These are phyloP conservation scores for Pezicula carpinea DNA, from an alignment of 2,329 filamentous ascomycete genomes.

Conservation along the genomic window DNA sequence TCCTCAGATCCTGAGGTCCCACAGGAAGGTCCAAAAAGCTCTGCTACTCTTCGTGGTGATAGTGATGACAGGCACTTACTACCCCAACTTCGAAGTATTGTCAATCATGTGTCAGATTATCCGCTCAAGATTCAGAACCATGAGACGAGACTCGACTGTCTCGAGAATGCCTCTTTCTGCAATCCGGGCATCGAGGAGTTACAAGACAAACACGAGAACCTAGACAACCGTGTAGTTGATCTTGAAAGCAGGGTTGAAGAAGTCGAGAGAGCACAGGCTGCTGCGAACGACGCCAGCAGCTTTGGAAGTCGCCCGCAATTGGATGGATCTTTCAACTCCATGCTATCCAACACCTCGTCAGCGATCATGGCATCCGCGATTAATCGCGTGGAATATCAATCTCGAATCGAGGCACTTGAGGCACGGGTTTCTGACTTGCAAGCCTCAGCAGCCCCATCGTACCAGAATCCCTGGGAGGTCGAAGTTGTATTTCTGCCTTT, in stretches of 20 bases:
- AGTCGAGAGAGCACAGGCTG: constrained; percentile 50
- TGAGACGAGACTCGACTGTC: constrained; percentile 58
- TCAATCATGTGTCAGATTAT: constrained; percentile 18
- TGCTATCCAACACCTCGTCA: constrained; percentile 32
- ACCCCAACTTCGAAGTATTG: constrained; percentile 17
- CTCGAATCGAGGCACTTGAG: constrained; percentile 43
- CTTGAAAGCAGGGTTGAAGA: constrained; percentile 61
- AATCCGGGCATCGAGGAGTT: constrained; percentile 64
- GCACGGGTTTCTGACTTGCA: constrained; percentile 27
- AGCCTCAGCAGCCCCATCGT: constrained; percentile 47
- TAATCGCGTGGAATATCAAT: constrained; percentile 32
- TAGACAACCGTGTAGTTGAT: constrained; percentile 64
- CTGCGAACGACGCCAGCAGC: constrained; percentile 26
- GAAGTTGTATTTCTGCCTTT: constrained; percentile 76
- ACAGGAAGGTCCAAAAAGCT: constrained; percentile 1
- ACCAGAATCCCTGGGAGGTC: constrained; percentile 63
- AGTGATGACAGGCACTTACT: constrained; percentile 12
- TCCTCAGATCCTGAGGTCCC: neutral
- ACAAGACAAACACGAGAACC: constrained; percentile 60
- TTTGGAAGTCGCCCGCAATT: constrained; percentile 15
- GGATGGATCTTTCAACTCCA: constrained; percentile 25
- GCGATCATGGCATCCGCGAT: constrained; percentile 30
- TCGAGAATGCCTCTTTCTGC: constrained; percentile 69
- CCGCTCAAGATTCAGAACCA: constrained; percentile 35
- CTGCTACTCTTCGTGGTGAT: constrained; percentile 5